A percentile compares a stretch with the other conserved stretches of the same genome.
Evolutionary conservation across 1,139 yeast genomes (phyloP).

Genomic region (Tardiomyces blankii): DNA sequence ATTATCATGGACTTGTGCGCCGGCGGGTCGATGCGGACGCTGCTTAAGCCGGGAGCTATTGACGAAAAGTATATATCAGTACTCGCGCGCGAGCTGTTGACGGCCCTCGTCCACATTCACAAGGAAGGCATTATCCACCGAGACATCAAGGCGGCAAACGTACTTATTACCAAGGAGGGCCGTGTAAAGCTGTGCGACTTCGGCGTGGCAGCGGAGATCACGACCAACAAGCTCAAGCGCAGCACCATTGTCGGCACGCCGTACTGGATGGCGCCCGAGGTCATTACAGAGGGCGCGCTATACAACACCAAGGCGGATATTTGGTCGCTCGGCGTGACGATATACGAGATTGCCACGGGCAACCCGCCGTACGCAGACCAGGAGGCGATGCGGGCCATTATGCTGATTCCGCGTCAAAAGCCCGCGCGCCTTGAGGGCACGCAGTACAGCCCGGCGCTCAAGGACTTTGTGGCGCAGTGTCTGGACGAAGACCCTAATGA

Average conservation of each 20-base stretch:
- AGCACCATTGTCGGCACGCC: conserved; percentile 99
- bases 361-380: conserved; percentile 96
- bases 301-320: conserved; percentile 83
- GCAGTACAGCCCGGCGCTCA: conserved; percentile 61
- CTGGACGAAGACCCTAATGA: conserved; percentile 89
- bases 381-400: conserved; percentile 93
- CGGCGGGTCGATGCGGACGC: conserved; percentile 87
- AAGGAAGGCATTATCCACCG: conserved; percentile 87
- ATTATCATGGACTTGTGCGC: conserved; percentile 97
- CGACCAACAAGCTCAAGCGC: conserved; percentile 67
- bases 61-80: conserved; percentile 80
- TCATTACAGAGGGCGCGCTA: conserved; percentile 82
- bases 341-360: conserved; percentile 92
- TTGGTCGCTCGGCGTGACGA: conserved; percentile 90
- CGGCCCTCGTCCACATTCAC: conserved; percentile 76
- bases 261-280: conserved; percentile 99
- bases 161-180: conserved; percentile 81
- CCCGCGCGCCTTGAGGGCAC: conserved; percentile 94
- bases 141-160: conserved; percentile 93
- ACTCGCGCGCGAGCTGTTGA: conserved; percentile 65
- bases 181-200: conserved; percentile 88
- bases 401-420: conserved; percentile 79
- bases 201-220: conserved; percentile 93
- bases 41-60: conserved; percentile 76
- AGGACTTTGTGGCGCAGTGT: conserved; percentile 85